These are phyloP conservation scores for Globisporangium irregulare DNA, from an alignment of 352 stramenopile genomes.

Conservation along the genomic window DNA sequence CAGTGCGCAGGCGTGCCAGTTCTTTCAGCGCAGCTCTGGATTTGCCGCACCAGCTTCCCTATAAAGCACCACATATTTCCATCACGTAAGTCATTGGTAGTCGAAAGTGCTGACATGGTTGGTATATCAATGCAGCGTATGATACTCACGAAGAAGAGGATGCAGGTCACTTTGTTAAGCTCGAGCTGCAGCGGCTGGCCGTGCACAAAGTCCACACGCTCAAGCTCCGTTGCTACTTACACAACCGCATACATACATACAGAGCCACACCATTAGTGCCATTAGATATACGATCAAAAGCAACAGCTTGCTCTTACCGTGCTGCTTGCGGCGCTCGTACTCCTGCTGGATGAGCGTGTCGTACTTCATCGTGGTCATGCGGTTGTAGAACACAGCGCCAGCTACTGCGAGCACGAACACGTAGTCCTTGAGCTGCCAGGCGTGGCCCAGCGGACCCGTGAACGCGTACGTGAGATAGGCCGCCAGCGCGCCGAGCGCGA, in stretches of 20 bases:
- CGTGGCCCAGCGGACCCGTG: conserved; percentile 30
- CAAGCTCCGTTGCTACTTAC: conserved; percentile 31
- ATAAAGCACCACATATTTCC: neutral
- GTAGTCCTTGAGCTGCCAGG: conserved; percentile 58
- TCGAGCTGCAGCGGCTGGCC: conserved; percentile 43
- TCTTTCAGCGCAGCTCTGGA: conserved; percentile 50
- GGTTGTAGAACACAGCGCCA: conserved; percentile 51
- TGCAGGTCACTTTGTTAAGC: conserved; percentile 58
- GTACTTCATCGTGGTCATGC: conserved; percentile 50
- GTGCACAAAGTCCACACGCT: conserved; percentile 59
- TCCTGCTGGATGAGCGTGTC: conserved; percentile 33
- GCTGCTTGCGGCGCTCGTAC: conserved; percentile 16
- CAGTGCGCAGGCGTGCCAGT: conserved; percentile 40
- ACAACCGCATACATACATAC: neutral
- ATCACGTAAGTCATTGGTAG: neutral
- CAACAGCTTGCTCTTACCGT: conserved; percentile 1
- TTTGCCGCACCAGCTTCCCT: conserved; percentile 64
- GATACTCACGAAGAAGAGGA: conserved; percentile 75
- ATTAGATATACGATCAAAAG: no score
- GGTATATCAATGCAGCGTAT: neutral
- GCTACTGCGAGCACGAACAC: conserved; percentile 58
- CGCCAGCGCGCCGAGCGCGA: conserved; percentile 39
- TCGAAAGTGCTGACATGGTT: neutral
- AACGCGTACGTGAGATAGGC: conserved; percentile 49
- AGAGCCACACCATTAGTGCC: neutral